These are phyloP conservation scores for Krasilnikovozyma curviuscula DNA, from an alignment of 768 basidiomycete species.

Conservation along the genomic window DNA sequence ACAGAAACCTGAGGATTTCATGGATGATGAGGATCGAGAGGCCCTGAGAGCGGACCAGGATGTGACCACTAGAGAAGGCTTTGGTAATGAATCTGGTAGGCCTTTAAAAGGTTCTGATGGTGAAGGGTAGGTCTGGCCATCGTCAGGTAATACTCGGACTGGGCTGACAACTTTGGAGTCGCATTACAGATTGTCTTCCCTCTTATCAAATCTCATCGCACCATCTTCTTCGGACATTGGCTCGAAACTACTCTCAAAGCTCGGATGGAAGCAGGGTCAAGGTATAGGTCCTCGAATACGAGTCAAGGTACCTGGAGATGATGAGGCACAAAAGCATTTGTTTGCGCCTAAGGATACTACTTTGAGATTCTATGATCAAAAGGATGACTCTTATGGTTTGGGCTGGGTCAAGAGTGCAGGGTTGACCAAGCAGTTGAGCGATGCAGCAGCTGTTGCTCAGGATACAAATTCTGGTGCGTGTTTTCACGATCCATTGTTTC, in stretches of 20 bases:
- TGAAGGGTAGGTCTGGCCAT: neutral
- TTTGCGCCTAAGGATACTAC: slow-evolving; percentile 69
- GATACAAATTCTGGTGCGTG: neutral
- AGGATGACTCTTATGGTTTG: slow-evolving; percentile 61
- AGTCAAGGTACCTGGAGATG: slow-evolving; percentile 48
- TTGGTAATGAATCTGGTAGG: slow-evolving; percentile 32
- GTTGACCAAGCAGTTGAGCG: neutral
- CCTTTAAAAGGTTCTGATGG: neutral
- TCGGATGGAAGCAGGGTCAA: slow-evolving; percentile 87
- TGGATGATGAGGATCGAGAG: slow-evolving; percentile 95
- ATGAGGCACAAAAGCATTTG: slow-evolving; percentile 37
- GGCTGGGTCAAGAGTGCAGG: slow-evolving; percentile 41
- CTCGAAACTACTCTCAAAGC: slow-evolving; percentile 68
- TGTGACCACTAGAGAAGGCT: slow-evolving; percentile 50
- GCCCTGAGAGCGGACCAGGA: slow-evolving; percentile 54
- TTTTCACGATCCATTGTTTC: too few species aligned
- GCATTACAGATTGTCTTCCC: slow-evolving; percentile 14
- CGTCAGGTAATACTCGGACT: neutral
- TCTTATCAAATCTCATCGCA: slow-evolving; percentile 39
- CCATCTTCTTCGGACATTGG: slow-evolving; percentile 63
- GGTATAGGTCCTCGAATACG: slow-evolving; percentile 82
- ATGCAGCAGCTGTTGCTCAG: neutral
- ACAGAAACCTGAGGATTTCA: slow-evolving; percentile 64
- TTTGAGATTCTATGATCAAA: slow-evolving; percentile 41
- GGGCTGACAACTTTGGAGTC: slow-evolving; percentile 18